Base-by-base conservation (phyloP, 2,329 filamentous ascomycete species). In the Didymella arachidicola region DNA sequence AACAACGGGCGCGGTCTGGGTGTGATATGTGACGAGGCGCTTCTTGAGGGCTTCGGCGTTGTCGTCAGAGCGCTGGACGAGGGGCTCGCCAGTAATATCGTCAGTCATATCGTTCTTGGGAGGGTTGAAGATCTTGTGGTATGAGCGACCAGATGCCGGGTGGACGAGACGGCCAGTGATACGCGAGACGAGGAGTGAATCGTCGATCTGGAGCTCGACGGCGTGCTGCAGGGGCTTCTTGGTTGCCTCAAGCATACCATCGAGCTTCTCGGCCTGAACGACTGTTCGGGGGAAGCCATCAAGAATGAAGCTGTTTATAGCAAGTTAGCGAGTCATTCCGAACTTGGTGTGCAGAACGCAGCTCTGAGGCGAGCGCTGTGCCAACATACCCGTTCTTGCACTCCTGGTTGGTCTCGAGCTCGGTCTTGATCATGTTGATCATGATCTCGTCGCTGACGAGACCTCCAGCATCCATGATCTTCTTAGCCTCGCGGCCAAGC, bases 391-490 rank as follows among this genome's bases (percentile, higher is more conserved):
- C 95, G 81, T 94, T 94, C 83, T 91, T 91, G 87, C 95, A 99
- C 83, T 99, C 94, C 74, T 86, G 81, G 84, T 99, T 99, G 81
- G 86, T 90, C 74, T 96, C 91, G 50, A 99, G 86, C 85, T 99
- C 94, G 78, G 89, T 91, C 87, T 95, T 94, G 84, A 99, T 99
- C 95, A 99, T 99, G 81, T 94, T 93, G 79, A 99, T 91, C 87
- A 99, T 94, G 77, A 99, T 99, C 78, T 98, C 94, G 80, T 99
- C 95, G 79, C 93, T 96, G 78, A 99, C 95, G 59, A 99, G 88
- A 70, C 94, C 94, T 72, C 95, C 95, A 78, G 94, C 90, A 77
- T 99, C 95, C 95, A 99, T 99, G 80, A 99, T 99, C 88, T 98
- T 98, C 89, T 99, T 99, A 68, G 95, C 95, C 84, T 97, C 93